Conservation (phyloP, 768 basidiomycete species). For the Naganishia onofrii region DNA sequence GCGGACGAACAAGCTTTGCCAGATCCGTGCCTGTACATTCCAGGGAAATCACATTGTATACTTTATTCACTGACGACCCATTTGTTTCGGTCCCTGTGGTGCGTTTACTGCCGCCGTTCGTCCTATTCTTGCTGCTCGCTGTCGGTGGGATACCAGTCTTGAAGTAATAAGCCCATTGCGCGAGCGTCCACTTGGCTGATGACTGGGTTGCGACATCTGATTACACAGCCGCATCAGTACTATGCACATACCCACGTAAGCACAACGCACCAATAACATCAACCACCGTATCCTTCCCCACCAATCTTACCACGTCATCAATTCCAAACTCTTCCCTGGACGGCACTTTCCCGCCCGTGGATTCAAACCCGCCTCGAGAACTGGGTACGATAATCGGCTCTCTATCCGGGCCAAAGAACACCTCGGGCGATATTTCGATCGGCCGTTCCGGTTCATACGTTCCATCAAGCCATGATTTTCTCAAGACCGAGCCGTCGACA, state of each 20-base stretch:
- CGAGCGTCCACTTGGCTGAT: slow-evolving; percentile 79
- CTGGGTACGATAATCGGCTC: slow-evolving; percentile 79
- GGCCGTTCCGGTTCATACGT: slow-evolving; percentile 12
- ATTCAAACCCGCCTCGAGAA: slow-evolving; percentile 59
- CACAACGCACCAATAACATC: slow-evolving; percentile 67
- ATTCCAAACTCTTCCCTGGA: slow-evolving; percentile 64
- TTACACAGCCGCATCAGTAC: not conserved
- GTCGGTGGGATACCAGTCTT: slow-evolving; percentile 56
- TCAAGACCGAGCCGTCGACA: slow-evolving; percentile 40
- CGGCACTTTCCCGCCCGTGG: slow-evolving; percentile 90
- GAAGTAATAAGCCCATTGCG: slow-evolving; percentile 80
- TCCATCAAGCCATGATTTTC: slow-evolving; percentile 27
- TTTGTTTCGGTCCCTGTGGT: slow-evolving; percentile 1
- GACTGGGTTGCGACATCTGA: slow-evolving; percentile 82
- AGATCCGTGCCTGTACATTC: slow-evolving; percentile 85
- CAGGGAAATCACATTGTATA: slow-evolving; percentile 90
- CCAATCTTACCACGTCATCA: slow-evolving; percentile 70
- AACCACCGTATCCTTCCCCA: slow-evolving; percentile 74
- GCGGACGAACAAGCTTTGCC: slow-evolving; percentile 74
- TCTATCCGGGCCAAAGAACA: slow-evolving; percentile 44
- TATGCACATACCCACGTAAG: not conserved
- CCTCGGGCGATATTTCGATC: slow-evolving; percentile 27
- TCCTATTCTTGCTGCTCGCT: slow-evolving; percentile 51
- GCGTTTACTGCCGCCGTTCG: slow-evolving; percentile 1
- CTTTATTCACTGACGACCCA: slow-evolving; percentile 58